Base-by-base conservation (phyloP, 345 rosid species). In the Iberis pinnata region DNA sequence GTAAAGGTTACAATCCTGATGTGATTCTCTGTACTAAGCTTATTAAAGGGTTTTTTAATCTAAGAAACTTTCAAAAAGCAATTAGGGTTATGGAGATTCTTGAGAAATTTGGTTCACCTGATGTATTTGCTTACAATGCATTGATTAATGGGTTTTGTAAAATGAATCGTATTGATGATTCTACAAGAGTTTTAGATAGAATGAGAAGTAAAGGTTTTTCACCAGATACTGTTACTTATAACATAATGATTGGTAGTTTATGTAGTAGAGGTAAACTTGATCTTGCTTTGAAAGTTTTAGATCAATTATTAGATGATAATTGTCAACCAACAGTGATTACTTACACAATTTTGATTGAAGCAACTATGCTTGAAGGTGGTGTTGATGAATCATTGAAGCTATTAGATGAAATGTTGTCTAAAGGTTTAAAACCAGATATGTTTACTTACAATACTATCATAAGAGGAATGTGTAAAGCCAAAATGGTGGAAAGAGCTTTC, bases 261-360 rank as follows among this genome's bases (percentile, higher is more conserved):
- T 83, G 90, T 64, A 47, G 79, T 31, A 68, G 88, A 65, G 86
- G 94, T 22, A 78, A 81, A 55, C 78, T 83, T 44, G 79, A 68
- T 71, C 65, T 72, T 45, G 95, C 90, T 53, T 53, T 77, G 13
- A 70, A 73, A 65, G 79, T 78, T 49, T 73, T 86, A 58, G 76
- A 83, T 29, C 82, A 84, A 16, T 38, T 83, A 58, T 19, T 86
- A 59, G 64, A 12, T n/a, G 89, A 89, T 60, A 65, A 73, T 26
- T 82, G 94, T 29, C 50, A 67, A 51, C 97, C 95, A 0, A 71
- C 80, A 44, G 90, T 89, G 43, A 70, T 89, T 67, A 86, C 95
- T 6, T 86, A 80, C 73, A 89, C 94, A 1, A 86, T 81, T 54
- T 70, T 89, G 79, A 83, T 89, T 14, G 94, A 89, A 60, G 97